Evolutionary conservation across 1,284 basidiomycete species (phyloP).

Genomic region (Boletus semigastroideus): DNA sequence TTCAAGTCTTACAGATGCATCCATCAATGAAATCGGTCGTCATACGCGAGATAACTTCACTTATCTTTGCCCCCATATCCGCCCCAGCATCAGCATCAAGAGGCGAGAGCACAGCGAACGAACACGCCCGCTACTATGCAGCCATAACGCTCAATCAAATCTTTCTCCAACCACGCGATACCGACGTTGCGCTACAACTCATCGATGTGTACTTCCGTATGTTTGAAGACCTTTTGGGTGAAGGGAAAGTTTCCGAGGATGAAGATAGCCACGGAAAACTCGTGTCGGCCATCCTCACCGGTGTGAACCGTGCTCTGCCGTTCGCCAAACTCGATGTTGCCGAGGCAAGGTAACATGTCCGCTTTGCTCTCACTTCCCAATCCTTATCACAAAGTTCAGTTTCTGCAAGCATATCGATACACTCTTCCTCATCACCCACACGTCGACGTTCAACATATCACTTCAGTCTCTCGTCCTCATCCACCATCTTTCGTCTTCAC

Average conservation of each 20-base stretch:
- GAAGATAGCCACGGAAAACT: constrained; percentile 84
- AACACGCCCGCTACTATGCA: constrained; percentile 87
- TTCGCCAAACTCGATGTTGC: constrained; percentile 77
- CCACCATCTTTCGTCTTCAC: constrained; percentile 71
- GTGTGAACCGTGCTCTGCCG: constrained; percentile 93
- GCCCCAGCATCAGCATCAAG: constrained; percentile 31
- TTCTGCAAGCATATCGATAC: constrained; percentile 91
- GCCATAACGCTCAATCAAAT: constrained; percentile 95
- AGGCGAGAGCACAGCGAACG: constrained; percentile 40
- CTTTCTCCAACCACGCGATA: constrained; percentile 72
- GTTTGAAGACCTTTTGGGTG: constrained; percentile 85
- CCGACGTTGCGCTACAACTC: constrained; percentile 78
- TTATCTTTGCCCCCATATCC: constrained; percentile 55
- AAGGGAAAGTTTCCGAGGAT: constrained; percentile 39
- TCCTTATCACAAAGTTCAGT: constrained; percentile 37
- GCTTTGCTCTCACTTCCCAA: constrained; percentile 1
- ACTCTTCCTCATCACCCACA: constrained; percentile 93
- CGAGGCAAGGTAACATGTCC: constrained; percentile 45
- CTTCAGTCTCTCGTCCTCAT: constrained; percentile 94
- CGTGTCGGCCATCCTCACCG: constrained; percentile 89
- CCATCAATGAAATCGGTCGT: constrained; percentile 94
- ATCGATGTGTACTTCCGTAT: constrained; percentile 95
- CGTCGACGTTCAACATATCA: constrained; percentile 94
- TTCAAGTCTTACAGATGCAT: constrained; percentile 88
- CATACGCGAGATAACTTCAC: constrained; percentile 81